Evolutionary conservation across 768 basidiomycete species (phyloP), one percentile per base, ranked within the genome.

Genomic region (Dacryopinax primogenitus): DNA sequence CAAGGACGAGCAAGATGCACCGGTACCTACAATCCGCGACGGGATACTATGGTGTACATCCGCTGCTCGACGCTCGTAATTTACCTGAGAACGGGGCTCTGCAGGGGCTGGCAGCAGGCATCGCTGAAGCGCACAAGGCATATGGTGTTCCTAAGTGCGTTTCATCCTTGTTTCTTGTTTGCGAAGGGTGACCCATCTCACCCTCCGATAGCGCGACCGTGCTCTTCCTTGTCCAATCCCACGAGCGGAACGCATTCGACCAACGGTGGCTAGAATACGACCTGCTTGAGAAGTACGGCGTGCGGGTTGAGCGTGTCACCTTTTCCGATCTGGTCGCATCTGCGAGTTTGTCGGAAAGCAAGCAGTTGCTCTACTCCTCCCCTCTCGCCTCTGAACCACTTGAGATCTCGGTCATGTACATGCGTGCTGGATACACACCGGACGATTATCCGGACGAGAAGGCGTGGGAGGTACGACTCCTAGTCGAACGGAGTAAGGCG

Each of bases 201-300:
- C 61, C 16, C 21, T 7, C 2, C 23, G 33, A 44, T 63, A 83
- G 81, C 12, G 79, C 84, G 3, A 76, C 74, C 36, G 83, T 98
- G 30, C 78, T 98, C 13, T 90, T 98, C 70, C 91, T 97, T n/a
- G 84, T 91, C 0, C 93, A 94, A 71, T 81, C 84, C 2, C 82
- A 83, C 41, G 95, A 98, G 73, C 81, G 94, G 36, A 99, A 99
- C 74, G 83, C 95, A 3, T 98, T 97, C 72, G 95, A 98, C 74
- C 95, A 99, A 73, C 80, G 87, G 15, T 83, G 82, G 78, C 76
- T 98, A 26, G 92, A 98, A 75, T 96, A 91, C 67, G 86, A 91
- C 67, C 78, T 99, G 0, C 74, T 91, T 0, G 84, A 92, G 70
- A 82, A 75, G 92, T 80, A 94, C 73, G 79, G 80, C 9, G 89